Base-by-base conservation (phyloP, 2,329 filamentous ascomycete species). In the Colletotrichum lini region DNA sequence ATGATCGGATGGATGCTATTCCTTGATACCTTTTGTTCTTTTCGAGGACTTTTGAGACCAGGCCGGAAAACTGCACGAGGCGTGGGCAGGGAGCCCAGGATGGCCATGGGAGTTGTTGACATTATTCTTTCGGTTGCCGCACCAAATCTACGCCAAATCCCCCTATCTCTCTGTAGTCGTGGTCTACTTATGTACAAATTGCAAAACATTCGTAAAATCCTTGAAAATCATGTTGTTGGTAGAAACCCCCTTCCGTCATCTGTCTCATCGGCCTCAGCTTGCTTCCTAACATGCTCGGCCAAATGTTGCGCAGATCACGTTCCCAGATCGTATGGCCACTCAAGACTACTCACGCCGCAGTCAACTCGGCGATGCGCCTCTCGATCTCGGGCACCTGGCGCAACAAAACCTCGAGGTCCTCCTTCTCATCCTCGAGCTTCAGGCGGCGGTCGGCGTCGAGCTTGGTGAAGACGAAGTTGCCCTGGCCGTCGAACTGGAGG, bases 401-500 rank as follows among this genome's bases (percentile, higher is more conserved):
- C 62, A 99, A 83, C 80, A 94, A 89, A 60, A 97, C 85, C 71
- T 98, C 96, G 53, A 98, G 86, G 75, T 98, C 96, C 79, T 99
- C 96, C 82, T 93, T 97, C 86, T 98, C 96, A 82, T 99, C 96
- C 85, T 99, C 96, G 60, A 99, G 86, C 81, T 90, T 89, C 80
- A 98, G 81, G 72, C 96, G 87, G 80, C 88, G 91, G 76, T 98
- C 96, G 21, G 96, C 96, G 81, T 99, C 96, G 60, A 99, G 84
- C 67, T 89, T 89, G 0, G 95, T 97, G 78, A 99, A 99, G 45
- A 98, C 90, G 77, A 94, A 98, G 61, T 94, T 87, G 0, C 96
- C 96, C 82, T 98, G 94, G 0, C 96, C 96, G 81, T 98, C 96
- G 80, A 99, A 99, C 82, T 99, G 96, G 78, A 99, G 82, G 72